These are phyloP conservation scores for Cryptosporidium tyzzeri DNA, from an alignment of 169 alveolate genomes.

Conservation along the genomic window DNA sequence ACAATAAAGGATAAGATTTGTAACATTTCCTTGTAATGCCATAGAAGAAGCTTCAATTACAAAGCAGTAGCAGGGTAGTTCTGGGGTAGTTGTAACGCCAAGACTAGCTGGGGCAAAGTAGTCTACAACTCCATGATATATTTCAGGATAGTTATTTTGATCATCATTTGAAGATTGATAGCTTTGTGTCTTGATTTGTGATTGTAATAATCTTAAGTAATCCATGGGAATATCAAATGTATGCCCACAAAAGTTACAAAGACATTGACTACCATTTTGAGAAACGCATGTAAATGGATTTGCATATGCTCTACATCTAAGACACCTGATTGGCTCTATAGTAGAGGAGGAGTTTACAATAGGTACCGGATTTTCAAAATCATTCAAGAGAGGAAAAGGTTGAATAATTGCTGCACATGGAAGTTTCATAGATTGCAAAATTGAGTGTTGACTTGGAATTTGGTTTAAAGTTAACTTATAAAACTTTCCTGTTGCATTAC, in stretches of 20 bases:
- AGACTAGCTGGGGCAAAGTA: conserved; percentile 75
- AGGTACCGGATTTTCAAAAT: conserved; percentile 57
- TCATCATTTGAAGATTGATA: conserved; percentile 2
- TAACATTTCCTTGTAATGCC: conserved; percentile 51
- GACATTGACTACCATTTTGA: conserved; percentile 78
- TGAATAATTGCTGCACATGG: conserved; percentile 71
- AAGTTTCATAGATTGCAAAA: conserved; percentile 67
- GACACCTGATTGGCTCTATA: conserved; percentile 78
- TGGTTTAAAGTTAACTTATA: conserved; percentile 58
- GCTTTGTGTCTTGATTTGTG: conserved; percentile 45
- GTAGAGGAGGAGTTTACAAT: conserved; percentile 55
- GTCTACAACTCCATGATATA: conserved; percentile 71
- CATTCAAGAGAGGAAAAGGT: conserved; percentile 58
- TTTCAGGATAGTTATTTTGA: conserved; percentile 67
- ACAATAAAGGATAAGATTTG: conserved; percentile 31
- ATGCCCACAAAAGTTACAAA: conserved; percentile 80
- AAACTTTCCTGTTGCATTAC: conserved; percentile 65
- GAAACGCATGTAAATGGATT: conserved; percentile 81
- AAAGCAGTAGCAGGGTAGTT: conserved; percentile 67
- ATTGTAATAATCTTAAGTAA: conserved; percentile 58
- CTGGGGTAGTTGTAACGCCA: conserved; percentile 45
- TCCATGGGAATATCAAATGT: conserved; percentile 76
- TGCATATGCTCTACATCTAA: conserved; percentile 78
- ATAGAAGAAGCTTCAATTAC: conserved; percentile 58
- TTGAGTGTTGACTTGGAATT: conserved; percentile 70